Evolutionary conservation across 108 stramenopile genomes (phyloP).

Genomic region (Licmophora abbreviata): DNA sequence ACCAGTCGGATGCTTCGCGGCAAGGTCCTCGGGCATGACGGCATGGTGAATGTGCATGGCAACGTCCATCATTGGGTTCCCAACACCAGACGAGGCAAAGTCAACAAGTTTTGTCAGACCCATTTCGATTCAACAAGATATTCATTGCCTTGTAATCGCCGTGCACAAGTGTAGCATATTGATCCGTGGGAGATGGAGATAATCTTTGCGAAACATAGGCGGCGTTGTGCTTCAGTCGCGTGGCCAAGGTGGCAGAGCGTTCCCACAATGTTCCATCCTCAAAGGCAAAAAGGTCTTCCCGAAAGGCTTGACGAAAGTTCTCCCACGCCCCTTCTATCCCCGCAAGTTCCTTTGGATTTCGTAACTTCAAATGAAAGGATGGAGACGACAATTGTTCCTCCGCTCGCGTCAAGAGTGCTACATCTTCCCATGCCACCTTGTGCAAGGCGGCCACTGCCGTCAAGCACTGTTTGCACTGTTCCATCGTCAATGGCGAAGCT

Average conservation of each 20-base stretch:
- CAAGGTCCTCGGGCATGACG: slow-evolving; percentile 28
- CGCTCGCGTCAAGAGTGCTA: slow-evolving; percentile 25
- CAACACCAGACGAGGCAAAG: slow-evolving; percentile 72
- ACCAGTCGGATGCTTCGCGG: neutral
- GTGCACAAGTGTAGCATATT: slow-evolving; percentile 56
- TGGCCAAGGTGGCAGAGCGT: slow-evolving; percentile 25
- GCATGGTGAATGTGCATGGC: slow-evolving; percentile 79
- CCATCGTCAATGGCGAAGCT: slow-evolving; percentile 46
- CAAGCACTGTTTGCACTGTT: slow-evolving; percentile 39
- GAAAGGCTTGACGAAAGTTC: slow-evolving; percentile 32
- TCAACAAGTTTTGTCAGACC: slow-evolving; percentile 53
- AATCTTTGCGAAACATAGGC: slow-evolving; percentile 49
- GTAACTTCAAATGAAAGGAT: slow-evolving; percentile 51
- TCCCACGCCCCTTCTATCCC: slow-evolving; percentile 53
- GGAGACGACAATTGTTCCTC: slow-evolving; percentile 38
- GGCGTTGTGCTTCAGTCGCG: slow-evolving; percentile 40
- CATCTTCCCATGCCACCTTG: slow-evolving; percentile 55
- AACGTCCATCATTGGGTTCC: slow-evolving; percentile 64
- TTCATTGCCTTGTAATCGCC: slow-evolving; percentile 83
- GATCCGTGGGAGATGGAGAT: slow-evolving; percentile 43
- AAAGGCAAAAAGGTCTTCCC: no score
- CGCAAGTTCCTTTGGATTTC: slow-evolving; percentile 62
- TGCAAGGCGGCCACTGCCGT: slow-evolving; percentile 57
- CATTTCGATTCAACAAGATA: slow-evolving; percentile 44
- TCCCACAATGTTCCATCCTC: no score